Evolutionary conservation across 1,139 yeast species (phyloP).

Genomic region (Yamadazyma songkhlaensis): DNA sequence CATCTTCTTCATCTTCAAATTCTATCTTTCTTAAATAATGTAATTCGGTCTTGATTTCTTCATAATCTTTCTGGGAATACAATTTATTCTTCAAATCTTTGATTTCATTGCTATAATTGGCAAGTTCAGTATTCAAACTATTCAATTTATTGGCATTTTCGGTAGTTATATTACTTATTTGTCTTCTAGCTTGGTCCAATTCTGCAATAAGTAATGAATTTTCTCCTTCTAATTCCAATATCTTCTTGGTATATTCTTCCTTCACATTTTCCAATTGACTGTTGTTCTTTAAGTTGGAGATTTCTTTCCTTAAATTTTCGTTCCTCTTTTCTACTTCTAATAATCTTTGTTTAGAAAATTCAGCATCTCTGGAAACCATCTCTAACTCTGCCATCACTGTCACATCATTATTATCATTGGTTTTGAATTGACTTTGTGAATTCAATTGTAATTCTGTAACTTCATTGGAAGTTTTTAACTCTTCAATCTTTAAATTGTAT

Average conservation of each 20-base stretch:
- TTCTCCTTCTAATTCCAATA: slow-evolving; percentile 62
- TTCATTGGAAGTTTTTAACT: slow-evolving; percentile 54
- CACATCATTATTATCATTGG: slow-evolving; percentile 12
- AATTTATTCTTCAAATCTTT: slow-evolving; percentile 46
- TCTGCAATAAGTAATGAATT: slow-evolving; percentile 64
- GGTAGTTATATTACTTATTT: slow-evolving; percentile 26
- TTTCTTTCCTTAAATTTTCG: slow-evolving; percentile 65
- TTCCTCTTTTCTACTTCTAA: slow-evolving; percentile 76
- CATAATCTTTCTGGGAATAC: slow-evolving; percentile 58
- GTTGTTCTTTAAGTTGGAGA: slow-evolving; percentile 52
- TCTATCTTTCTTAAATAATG: slow-evolving; percentile 71
- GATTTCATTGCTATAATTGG: slow-evolving; percentile 49
- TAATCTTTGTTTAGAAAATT: slow-evolving; percentile 64
- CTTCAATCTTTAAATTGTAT: slow-evolving; percentile 50
- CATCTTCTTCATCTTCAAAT: slow-evolving; percentile 50
- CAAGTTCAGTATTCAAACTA: slow-evolving; percentile 43
- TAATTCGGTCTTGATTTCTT: slow-evolving; percentile 73
- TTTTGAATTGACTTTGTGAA: slow-evolving; percentile 31
- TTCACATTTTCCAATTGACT: slow-evolving; percentile 30
- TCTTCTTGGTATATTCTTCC: slow-evolving; percentile 37
- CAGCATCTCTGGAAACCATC: slow-evolving; percentile 70
- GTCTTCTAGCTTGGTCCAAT: slow-evolving; percentile 49
- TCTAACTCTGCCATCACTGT: slow-evolving; percentile 54
- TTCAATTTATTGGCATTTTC: slow-evolving; percentile 36
- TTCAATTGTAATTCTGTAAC: slow-evolving; percentile 50